phyloP scores from a whole-genome alignment of 345 rosid genomes.

The Eucalyptus erythrocorys region DNA sequence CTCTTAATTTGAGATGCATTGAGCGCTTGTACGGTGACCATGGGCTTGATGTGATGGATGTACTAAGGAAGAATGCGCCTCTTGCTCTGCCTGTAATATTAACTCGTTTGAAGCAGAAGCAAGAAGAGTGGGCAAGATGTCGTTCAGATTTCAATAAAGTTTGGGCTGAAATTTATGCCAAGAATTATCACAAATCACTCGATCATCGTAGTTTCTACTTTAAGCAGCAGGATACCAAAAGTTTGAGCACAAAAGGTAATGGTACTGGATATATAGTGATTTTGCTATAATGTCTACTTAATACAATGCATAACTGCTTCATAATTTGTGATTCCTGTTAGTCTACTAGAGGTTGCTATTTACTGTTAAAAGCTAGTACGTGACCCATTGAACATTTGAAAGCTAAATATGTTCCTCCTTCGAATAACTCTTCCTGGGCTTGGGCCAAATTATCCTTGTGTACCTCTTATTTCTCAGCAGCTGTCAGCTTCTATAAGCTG shows the following conservation, averaged over 20 bases:
- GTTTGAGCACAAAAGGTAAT: slow-evolving; percentile 86
- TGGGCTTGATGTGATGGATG: slow-evolving; percentile 94
- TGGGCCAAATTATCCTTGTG: not conserved
- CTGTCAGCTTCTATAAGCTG: not conserved
- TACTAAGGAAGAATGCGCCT: slow-evolving; percentile 69
- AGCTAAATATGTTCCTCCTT: not conserved
- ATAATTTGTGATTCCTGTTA: not conserved
- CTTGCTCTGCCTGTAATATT: slow-evolving; percentile 88
- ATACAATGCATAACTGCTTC: not conserved
- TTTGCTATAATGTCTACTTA: not conserved
- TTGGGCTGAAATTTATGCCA: slow-evolving; percentile 93
- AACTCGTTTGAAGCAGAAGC: slow-evolving; percentile 94
- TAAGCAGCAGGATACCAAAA: slow-evolving; percentile 95
- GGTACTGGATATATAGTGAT: not conserved
- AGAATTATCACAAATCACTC: slow-evolving; percentile 92
- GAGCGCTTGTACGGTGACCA: slow-evolving; percentile 96
- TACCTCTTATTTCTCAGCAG: not conserved
- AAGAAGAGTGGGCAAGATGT: slow-evolving; percentile 94
- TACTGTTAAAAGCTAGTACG: not conserved
- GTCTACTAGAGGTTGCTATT: not conserved
- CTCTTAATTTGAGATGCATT: slow-evolving; percentile 83
- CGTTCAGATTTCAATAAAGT: slow-evolving; percentile 94
- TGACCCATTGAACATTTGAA: not conserved
- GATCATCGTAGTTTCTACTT: slow-evolving; percentile 98
- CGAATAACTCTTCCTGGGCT: not conserved